These are phyloP conservation scores for Crithidia expoeki DNA, from an alignment of 208 protist genomes.

Conservation along the genomic window DNA sequence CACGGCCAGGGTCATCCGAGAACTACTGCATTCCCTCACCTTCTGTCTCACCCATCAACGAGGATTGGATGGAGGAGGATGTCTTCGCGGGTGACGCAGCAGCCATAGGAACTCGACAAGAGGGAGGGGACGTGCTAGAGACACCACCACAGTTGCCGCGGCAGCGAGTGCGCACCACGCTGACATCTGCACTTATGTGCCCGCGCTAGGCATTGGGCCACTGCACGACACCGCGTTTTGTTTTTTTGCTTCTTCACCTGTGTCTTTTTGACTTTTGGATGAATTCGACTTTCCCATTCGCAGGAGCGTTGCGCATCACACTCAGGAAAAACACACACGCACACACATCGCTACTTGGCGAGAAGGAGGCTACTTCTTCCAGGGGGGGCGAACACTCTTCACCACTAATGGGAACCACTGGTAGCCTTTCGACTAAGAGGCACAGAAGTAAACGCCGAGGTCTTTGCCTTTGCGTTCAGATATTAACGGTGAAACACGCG, in stretches of 20 bases:
- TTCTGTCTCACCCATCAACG: neutral
- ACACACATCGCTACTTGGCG: too few relatives aligned
- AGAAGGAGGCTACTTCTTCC: too few relatives aligned
- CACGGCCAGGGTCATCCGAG: neutral
- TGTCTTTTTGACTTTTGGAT: neutral
- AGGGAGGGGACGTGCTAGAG: neutral
- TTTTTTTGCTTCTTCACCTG: neutral
- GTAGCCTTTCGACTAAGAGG: too few relatives aligned
- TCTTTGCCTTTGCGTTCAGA: too few relatives aligned
- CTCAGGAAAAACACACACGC: too few relatives aligned
- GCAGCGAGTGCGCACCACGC: constrained; percentile 16
- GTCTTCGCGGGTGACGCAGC: neutral
- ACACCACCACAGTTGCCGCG: constrained; percentile 16
- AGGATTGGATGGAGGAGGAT: constrained; percentile 2
- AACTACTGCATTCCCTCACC: neutral
- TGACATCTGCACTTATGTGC: constrained; percentile 19
- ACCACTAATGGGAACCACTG: too few relatives aligned
- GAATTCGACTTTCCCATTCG: neutral
- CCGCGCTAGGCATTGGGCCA: neutral
- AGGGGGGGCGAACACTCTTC: too few relatives aligned
- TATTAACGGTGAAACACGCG: too few relatives aligned
- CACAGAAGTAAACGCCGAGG: too few relatives aligned
- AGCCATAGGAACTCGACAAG: neutral
- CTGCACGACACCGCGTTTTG: neutral
- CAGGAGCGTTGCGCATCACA: neutral